Conservation (phyloP, 164 flowering plant genomes). For the Hamamelis virginiana region DNA sequence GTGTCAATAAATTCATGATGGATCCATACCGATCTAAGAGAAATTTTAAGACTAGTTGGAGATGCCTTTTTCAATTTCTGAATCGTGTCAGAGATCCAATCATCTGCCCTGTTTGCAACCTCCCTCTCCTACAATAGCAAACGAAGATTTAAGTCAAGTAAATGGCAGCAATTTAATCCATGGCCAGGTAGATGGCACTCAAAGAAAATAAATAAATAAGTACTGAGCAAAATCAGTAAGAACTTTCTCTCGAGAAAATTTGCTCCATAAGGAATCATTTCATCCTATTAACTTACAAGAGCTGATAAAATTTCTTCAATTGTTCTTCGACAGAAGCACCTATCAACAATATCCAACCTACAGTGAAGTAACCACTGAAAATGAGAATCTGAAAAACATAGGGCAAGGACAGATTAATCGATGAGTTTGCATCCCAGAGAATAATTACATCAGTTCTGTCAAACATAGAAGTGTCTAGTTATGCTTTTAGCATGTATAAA, state of each 20-base stretch:
- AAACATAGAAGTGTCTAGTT: background rate
- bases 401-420: background rate
- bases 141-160: slow-evolving; percentile 8
- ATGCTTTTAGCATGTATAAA: background rate
- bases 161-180: background rate
- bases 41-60: slow-evolving; percentile 74
- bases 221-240: too few relatives aligned
- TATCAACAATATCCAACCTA: slow-evolving; percentile 69
- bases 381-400: slow-evolving; percentile 15
- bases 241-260: background rate
- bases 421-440: background rate
- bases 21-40: slow-evolving; percentile 66
- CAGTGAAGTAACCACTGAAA: slow-evolving; percentile 7
- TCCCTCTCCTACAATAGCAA: slow-evolving; percentile 47
- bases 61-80: slow-evolving; percentile 70
- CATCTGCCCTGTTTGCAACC: slow-evolving; percentile 37
- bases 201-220: background rate
- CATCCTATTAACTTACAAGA: slow-evolving; percentile 48
- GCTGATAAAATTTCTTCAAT: slow-evolving; percentile 58
- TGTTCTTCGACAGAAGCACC: slow-evolving; percentile 55
- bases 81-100: slow-evolving; percentile 51
- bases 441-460: background rate
- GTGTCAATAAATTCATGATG: background rate
- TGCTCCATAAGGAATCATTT: background rate
- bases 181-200: background rate